A percentile compares a stretch with the other conserved stretches of the same genome.
Evolutionary conservation across 768 basidiomycete species (phyloP).

Genomic region (Galerina sulciceps): DNA sequence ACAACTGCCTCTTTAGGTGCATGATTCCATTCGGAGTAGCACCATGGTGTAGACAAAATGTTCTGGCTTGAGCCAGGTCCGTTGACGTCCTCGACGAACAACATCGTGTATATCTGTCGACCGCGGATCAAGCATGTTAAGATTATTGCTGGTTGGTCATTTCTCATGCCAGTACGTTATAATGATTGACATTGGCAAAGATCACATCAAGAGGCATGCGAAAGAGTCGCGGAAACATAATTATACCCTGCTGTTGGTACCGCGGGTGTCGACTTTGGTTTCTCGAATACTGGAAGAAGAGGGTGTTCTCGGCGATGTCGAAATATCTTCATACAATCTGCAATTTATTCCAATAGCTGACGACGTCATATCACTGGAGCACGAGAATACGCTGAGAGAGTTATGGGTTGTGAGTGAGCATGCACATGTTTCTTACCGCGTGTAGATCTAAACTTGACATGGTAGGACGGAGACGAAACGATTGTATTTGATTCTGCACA

Average conservation of each 20-base stretch:
- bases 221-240: slow-evolving; percentile 75
- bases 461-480: slow-evolving; percentile 91
- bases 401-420: slow-evolving; percentile 79
- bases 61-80: slow-evolving; percentile 97
- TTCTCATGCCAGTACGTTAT: slow-evolving; percentile 14
- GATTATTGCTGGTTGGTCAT: slow-evolving; percentile 85
- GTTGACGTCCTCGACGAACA: slow-evolving; percentile 79
- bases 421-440: slow-evolving; percentile 1
- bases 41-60: slow-evolving; percentile 99
- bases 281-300: slow-evolving; percentile 90
- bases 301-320: slow-evolving; percentile 96
- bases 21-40: slow-evolving; percentile 47
- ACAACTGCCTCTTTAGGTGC: background rate
- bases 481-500: slow-evolving; percentile 88
- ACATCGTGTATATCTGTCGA: slow-evolving; percentile 92
- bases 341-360: slow-evolving; percentile 94
- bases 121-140: slow-evolving; percentile 85
- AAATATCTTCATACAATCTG: slow-evolving; percentile 84
- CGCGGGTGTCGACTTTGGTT: slow-evolving; percentile 85
- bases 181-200: slow-evolving; percentile 48
- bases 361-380: slow-evolving; percentile 90
- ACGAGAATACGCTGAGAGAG: slow-evolving; percentile 84
- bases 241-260: slow-evolving; percentile 88
- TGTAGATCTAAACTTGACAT: slow-evolving; percentile 10
- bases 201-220: slow-evolving; percentile 87